phyloP scores from a whole-genome alignment of 139 green algal genomes.

The Dunaliella primolecta region DNA sequence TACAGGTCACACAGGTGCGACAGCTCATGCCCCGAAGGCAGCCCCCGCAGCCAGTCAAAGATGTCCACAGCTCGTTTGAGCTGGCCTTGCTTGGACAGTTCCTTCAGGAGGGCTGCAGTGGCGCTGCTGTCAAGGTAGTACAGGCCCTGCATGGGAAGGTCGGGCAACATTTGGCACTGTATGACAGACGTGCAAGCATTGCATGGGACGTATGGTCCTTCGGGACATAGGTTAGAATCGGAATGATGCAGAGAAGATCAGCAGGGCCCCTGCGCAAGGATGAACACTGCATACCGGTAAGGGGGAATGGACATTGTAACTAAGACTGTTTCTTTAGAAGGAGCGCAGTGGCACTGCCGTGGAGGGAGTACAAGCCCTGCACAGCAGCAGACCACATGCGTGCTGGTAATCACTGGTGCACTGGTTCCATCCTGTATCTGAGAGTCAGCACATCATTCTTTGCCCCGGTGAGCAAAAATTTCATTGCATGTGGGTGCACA shows the following conservation, averaged over 20 bases:
- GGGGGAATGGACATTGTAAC: too few species aligned
- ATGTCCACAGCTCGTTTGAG: slow-evolving; percentile 62
- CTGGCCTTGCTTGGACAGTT: slow-evolving; percentile 66
- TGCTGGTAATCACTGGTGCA: too few species aligned
- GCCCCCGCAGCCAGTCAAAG: slow-evolving; percentile 80
- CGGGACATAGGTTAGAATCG: not conserved
- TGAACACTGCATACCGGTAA: too few species aligned
- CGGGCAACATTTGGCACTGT: not conserved
- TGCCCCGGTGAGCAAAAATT: too few species aligned
- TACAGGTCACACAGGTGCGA: slow-evolving; percentile 77
- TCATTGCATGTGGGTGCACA: too few species aligned
- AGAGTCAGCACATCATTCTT: too few species aligned
- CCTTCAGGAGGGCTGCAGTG: slow-evolving; percentile 79
- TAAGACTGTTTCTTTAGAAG: too few species aligned
- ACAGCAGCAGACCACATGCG: too few species aligned
- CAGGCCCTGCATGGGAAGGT: slow-evolving; percentile 47
- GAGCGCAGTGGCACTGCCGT: too few species aligned
- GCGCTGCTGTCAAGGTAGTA: slow-evolving; percentile 73
- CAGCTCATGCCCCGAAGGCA: slow-evolving; percentile 55
- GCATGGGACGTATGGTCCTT: not conserved
- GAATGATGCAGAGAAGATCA: not conserved
- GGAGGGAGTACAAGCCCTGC: too few species aligned
- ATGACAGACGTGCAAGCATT: not conserved
- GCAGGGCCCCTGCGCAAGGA: too few species aligned
- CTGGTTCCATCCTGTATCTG: too few species aligned